These are phyloP conservation scores for Neurospora sp. DNA, from an alignment of 495 filamentous ascomycete genomes.

Conservation along the genomic window DNA sequence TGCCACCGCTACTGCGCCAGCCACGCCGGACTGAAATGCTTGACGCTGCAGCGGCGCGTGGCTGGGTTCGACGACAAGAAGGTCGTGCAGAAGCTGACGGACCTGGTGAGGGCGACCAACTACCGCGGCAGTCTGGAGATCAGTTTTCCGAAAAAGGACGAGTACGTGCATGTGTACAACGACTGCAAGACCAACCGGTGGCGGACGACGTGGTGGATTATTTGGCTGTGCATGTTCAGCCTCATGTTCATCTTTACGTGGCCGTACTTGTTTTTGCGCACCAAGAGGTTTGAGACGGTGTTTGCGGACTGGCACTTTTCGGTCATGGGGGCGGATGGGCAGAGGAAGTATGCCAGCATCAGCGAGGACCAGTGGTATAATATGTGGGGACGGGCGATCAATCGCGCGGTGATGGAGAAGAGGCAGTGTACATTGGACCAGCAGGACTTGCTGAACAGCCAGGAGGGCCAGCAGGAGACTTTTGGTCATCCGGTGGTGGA, in stretches of 20 bases:
- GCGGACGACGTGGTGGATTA: constrained; percentile 45
- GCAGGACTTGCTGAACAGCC: constrained; percentile 26
- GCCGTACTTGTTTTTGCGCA: constrained; percentile 53
- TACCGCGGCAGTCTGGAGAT: constrained; percentile 48
- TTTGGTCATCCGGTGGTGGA: constrained; percentile 17
- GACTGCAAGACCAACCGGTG: constrained; percentile 43
- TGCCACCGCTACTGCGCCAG: constrained; percentile 45
- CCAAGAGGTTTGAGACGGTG: constrained; percentile 50
- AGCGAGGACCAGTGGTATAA: constrained; percentile 39
- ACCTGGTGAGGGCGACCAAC: constrained; percentile 44
- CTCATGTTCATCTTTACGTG: constrained; percentile 53
- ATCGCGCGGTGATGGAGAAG: constrained; percentile 30
- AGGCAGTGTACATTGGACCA: constrained; percentile 30
- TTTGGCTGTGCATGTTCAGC: constrained; percentile 49
- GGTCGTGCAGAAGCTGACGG: constrained; percentile 33
- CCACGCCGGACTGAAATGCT: constrained; percentile 37
- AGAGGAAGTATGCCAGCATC: constrained; percentile 34
- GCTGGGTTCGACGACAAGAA: constrained; percentile 39
- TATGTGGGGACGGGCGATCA: constrained; percentile 34
- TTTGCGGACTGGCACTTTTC: constrained; percentile 44
- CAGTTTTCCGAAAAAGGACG: constrained; percentile 39
- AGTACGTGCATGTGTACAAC: constrained; percentile 43
- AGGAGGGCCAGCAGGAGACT: constrained; percentile 20
- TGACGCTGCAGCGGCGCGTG: constrained; percentile 40
- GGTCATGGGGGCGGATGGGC: constrained; percentile 10